These are phyloP conservation scores for Chalaropsis ovoidea DNA, from an alignment of 2,329 filamentous ascomycete species.

Conservation along the genomic window DNA sequence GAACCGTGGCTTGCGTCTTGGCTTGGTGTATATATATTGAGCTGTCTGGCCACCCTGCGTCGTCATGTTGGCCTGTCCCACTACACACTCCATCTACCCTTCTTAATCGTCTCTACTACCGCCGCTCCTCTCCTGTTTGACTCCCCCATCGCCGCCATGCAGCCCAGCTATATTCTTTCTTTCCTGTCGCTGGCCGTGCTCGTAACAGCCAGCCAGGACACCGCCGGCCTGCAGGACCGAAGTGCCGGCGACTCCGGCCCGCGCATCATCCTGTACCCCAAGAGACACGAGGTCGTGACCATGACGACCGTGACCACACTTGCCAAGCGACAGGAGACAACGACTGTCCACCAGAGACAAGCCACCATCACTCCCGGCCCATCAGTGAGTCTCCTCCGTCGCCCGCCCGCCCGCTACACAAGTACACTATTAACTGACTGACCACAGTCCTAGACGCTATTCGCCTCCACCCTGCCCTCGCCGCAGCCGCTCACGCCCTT, in stretches of 20 bases:
- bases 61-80: not conserved
- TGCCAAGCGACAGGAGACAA: not conserved
- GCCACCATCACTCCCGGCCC: not conserved
- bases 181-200: constrained; percentile 9
- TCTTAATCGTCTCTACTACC: not conserved
- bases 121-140: not conserved
- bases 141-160: constrained; percentile 6
- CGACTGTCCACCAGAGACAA: not conserved
- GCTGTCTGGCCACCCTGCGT: not conserved
- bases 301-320: not conserved
- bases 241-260: not conserved
- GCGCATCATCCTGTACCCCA: not conserved
- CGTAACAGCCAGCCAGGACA: not conserved
- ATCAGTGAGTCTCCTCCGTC: not conserved
- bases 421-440: constrained; percentile 13
- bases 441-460: not conserved
- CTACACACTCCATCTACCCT: not conserved
- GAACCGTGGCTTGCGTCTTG: not conserved
- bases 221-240: not conserved
- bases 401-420: not conserved
- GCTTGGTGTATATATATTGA: constrained; percentile 1
- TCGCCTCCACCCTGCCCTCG: not conserved
- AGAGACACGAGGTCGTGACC: not conserved
- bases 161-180: constrained; percentile 10
- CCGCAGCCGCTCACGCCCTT: constrained; percentile 21